Conservation (phyloP, 2,329 filamentous ascomycete species). For the Cercospora citrullina region DNA sequence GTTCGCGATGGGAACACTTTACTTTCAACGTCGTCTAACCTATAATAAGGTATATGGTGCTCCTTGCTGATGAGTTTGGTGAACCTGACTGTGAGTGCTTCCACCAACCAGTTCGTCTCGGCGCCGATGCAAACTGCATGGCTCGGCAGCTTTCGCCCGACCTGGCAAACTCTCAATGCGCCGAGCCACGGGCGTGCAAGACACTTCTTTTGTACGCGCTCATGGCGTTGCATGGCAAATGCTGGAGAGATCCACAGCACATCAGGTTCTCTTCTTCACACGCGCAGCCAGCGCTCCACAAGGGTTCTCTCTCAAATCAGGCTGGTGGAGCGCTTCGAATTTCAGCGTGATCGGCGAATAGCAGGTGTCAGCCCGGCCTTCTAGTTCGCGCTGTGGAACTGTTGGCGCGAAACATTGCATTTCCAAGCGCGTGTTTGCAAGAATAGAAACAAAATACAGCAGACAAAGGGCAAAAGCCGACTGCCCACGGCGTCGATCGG, state of each 20-base stretch:
- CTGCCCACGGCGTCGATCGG: background rate
- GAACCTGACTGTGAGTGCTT: background rate
- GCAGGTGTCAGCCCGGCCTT: constrained; percentile 3
- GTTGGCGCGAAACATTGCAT: background rate
- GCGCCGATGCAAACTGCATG: background rate
- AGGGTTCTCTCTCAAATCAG: background rate
- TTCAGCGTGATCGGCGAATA: constrained; percentile 7
- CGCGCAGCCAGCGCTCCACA: background rate
- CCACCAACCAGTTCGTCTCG: background rate
- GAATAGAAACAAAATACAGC: background rate
- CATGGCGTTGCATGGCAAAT: background rate
- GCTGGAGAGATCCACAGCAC: background rate
- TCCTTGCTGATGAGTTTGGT: background rate
- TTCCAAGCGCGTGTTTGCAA: background rate
- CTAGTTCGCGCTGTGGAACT: background rate
- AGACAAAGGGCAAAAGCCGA: background rate
- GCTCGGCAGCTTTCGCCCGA: background rate
- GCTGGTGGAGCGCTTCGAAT: background rate
- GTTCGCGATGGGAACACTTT: background rate
- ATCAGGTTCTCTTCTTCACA: background rate
- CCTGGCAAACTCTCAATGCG: background rate
- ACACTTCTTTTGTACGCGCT: background rate
- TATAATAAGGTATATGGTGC: too few relatives aligned
- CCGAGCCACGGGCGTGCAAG: background rate
- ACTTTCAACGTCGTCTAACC: background rate